These are phyloP conservation scores for Persicaria tinctoria DNA, from an alignment of 148 eudicot genomes.

Conservation along the genomic window DNA sequence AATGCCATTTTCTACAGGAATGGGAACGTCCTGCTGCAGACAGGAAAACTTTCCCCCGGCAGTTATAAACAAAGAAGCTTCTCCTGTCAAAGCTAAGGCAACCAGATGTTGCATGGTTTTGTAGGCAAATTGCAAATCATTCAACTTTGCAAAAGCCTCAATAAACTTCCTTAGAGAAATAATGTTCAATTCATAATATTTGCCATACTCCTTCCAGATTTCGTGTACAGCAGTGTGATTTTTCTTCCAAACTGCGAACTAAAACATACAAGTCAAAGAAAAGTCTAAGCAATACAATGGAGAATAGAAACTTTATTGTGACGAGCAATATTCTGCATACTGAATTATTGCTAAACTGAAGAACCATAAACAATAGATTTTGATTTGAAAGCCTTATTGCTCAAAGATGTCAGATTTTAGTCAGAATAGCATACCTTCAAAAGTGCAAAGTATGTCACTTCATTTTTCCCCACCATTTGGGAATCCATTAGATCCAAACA, in stretches of 20 bases:
- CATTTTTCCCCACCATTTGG: constrained; percentile 60
- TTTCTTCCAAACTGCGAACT: constrained; percentile 92
- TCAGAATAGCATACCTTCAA: constrained; percentile 55
- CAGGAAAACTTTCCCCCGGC: constrained; percentile 30
- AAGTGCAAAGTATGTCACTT: constrained; percentile 54
- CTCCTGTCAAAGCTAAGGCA: constrained; percentile 34
- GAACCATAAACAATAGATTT: not conserved
- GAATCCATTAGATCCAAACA: constrained; percentile 77
- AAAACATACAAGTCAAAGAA: constrained; percentile 32
- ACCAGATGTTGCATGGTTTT: constrained; percentile 63
- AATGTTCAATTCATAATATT: constrained; percentile 38
- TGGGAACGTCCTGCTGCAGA: constrained; percentile 61
- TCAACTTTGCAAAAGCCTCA: constrained; percentile 56
- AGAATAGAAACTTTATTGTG: not conserved
- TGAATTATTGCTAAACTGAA: not conserved
- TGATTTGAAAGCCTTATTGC: not conserved
- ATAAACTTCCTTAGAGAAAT: constrained; percentile 54
- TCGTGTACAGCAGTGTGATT: constrained; percentile 62
- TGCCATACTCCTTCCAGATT: constrained; percentile 65
- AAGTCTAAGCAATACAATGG: not conserved
- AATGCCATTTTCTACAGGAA: constrained; percentile 32
- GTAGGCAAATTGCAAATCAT: constrained; percentile 61
- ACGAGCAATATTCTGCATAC: not conserved
- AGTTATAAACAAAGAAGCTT: constrained; percentile 22
- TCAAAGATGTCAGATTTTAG: not conserved